Base-by-base conservation (phyloP, 345 rosid species). In the Gossypium herbaceum region DNA sequence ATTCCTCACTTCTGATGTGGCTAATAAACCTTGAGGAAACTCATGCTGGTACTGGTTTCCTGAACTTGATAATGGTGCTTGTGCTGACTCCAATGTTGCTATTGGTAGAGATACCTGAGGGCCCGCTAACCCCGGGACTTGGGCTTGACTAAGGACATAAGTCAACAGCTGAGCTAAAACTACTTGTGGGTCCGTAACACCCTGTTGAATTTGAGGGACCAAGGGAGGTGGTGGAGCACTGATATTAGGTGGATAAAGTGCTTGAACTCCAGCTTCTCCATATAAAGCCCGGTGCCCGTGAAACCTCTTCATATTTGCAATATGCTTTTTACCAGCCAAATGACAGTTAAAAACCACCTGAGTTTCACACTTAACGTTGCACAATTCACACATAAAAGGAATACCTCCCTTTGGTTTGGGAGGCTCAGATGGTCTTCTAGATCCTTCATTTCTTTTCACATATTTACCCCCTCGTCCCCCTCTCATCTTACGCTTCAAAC, bases 291-390 rank as follows among this genome's bases (percentile, higher is more conserved):
- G 81, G 69, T 79, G 81, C 43, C 78, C 81, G 0, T 79, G 79
- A 64, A 74, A 79, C 70, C 76, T 72, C 84, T 77, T 84, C 34
- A 75, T 65, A 47, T 84, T 81, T 51, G 79, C 66, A 22, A 65
- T 70, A 56, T 84, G 86, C 82, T 79, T 84, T 80, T 81, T 84
- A 71, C 86, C 86, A 0, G 75, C 70, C 81, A 84, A 61, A 72
- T 84, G 86, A 69, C 75, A 66, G 81, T 84, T 60, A 47, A 84
- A 79, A 70, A 74, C 84, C 61, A 77, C 75, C 71, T 79, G 82
- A 16, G 86, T 51, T 57, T 77, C 81, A 69, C 86, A 81, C 79
- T 76, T 79, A 52, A 77, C 82, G 44, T 81, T 81, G 73, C 84
- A 84, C 79, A 84, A 75, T 27, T 81, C 86, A 57, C 86, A 81